Evolutionary conservation across 495 filamentous ascomycete species (phyloP), one percentile per base, ranked within the genome.

Genomic region (Penicillium samsonianum): DNA sequence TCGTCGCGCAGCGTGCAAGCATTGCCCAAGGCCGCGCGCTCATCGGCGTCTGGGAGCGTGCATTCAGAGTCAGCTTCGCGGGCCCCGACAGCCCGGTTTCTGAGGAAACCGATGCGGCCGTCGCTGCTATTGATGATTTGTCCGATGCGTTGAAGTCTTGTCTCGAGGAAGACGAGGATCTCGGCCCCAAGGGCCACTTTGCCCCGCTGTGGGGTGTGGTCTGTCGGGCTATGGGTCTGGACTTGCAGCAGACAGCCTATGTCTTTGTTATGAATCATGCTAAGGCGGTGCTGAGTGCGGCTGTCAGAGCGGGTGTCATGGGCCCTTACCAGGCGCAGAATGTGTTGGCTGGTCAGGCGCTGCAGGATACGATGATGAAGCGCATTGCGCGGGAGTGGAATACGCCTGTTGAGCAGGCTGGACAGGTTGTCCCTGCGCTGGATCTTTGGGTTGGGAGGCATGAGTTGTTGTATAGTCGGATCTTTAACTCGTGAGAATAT

Each of bases 381-480:
- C 78, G 82, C 43, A 76, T 96, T 48, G 75, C 80, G 54, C 67
- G 80, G 55, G 87, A 90, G 53, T 82, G 78, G 79, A 52, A 78
- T 20, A 78, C 72, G 2, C 54, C 67, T n/a, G 79, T 90, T 4
- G 89, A 92, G 59, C 80, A 90, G 66, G 93, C 92, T 1, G 93
- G 88, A n/a, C 92, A 97, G 77, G 82, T 79, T 25, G 88, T 93
- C 38, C 91, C 92, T 8, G 84, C 87, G 17, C 82, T 97, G 78
- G 94, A 98, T 81, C 67, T 98, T 43, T 98, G 93, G 91, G 79
- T 95, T 55, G 94, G 95, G 11, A 84, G 94, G 69, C 94, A 98
- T 75, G 94, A 98, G 79, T 70, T 96, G 68, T 73, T 98, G 38
- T 98, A 98, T 75, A 95, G 90, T 60, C 85, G 94, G 68, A 98